Percentiles rank a stretch among this genome's conserved stretches.
Evolutionary conservation across 371 early-diverging fungal species (phyloP).

Genomic region (Mucor saturninus): DNA sequence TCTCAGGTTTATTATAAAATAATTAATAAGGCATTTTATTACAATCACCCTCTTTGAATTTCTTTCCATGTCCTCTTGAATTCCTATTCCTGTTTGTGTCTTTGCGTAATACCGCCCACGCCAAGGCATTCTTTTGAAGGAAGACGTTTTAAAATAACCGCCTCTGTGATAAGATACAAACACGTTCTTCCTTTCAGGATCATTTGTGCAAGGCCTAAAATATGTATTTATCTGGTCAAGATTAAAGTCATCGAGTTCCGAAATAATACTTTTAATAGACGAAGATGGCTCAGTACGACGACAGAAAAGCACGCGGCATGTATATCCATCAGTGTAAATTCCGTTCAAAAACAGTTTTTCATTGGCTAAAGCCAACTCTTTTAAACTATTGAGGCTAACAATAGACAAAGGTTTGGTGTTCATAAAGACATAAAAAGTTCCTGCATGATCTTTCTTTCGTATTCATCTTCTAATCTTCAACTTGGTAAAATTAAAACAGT

Average conservation of each 20-base stretch:
- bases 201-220: conserved; percentile 11
- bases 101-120: background rate
- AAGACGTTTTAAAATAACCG: background rate
- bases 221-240: conserved; percentile 6
- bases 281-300: background rate
- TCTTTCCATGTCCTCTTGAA: too few relatives aligned
- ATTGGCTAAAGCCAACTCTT: background rate
- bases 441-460: background rate
- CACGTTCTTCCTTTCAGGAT: conserved; percentile 2
- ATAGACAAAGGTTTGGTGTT: too few relatives aligned
- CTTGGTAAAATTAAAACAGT: background rate
- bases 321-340: conserved; percentile 2
- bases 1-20: background rate
- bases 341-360: conserved; percentile 8
- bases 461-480: background rate
- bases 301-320: background rate
- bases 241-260: background rate
- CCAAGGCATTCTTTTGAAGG: background rate
- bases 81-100: background rate
- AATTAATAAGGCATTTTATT: too few relatives aligned
- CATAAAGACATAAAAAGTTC: too few relatives aligned
- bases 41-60: too few relatives aligned
- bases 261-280: too few relatives aligned
- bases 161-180: conserved; percentile 3
- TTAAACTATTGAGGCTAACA: background rate